phyloP scores from a whole-genome alignment of 2,329 filamentous ascomycete genomes.

The Ophiosphaerella herpotricha region DNA sequence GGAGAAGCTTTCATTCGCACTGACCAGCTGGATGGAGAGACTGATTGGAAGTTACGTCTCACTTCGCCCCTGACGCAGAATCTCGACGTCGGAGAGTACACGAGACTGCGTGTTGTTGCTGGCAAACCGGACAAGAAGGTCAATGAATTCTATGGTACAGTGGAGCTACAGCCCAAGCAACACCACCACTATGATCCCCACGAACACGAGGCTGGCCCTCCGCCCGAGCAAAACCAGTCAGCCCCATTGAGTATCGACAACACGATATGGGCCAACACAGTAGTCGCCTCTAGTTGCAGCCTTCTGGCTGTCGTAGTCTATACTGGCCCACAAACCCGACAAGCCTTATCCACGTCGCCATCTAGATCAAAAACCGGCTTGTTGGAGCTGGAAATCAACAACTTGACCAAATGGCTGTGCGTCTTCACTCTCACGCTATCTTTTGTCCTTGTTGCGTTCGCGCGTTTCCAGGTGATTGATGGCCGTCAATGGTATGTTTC shows the following conservation, averaged over 20 bases:
- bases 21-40: slow-evolving; percentile 96
- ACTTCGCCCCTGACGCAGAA: slow-evolving; percentile 84
- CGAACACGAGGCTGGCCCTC: slow-evolving; percentile 27
- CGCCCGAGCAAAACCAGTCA: slow-evolving; percentile 53
- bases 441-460: slow-evolving; percentile 82
- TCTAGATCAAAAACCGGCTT: slow-evolving; percentile 93
- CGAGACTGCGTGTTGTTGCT: slow-evolving; percentile 70
- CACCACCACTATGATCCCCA: slow-evolving; percentile 54
- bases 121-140: slow-evolving; percentile 92
- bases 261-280: slow-evolving; percentile 97
- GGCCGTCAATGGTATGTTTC: slow-evolving; percentile 87
- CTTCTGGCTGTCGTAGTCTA: slow-evolving; percentile 92
- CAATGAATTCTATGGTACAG: slow-evolving; percentile 90
- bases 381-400: slow-evolving; percentile 95
- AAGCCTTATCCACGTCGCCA: slow-evolving; percentile 87
- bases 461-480: slow-evolving; percentile 73
- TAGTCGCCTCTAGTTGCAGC: slow-evolving; percentile 88
- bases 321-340: slow-evolving; percentile 90
- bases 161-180: slow-evolving; percentile 69
- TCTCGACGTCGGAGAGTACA: slow-evolving; percentile 73
- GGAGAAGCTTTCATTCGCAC: slow-evolving; percentile 97
- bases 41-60: slow-evolving; percentile 94
- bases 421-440: slow-evolving; percentile 84
- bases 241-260: slow-evolving; percentile 90
- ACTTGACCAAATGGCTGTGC: slow-evolving; percentile 93